Evolutionary conservation across 768 basidiomycete genomes (phyloP), one percentile per base, ranked within the genome.

Genomic region (Agaricus bisporus): DNA sequence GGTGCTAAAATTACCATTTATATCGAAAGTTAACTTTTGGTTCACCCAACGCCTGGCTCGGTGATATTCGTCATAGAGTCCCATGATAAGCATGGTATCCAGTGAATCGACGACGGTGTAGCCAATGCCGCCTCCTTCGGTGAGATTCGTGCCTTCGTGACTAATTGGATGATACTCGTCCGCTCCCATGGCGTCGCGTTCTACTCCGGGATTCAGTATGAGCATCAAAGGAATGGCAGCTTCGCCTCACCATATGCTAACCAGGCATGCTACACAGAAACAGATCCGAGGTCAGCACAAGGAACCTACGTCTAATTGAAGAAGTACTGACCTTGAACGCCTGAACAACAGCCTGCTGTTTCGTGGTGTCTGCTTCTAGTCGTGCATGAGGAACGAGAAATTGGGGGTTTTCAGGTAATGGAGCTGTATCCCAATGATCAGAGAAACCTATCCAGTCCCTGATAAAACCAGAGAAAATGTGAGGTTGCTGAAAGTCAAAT

Each of bases 151-250:
- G 4, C 95, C 95, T 25, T 68, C 70, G 46, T 76, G 76, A 49
- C 78, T 78, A 20, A 98, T 76, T 0, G 95, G 94, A 62, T 95
- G 91, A 62, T 92, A 97, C 66, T 95, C 91, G 70, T 97, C 93
- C 52, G 78, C 78, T 1, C 94, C 94, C 82, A 91, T 93, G 1
- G 94, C 94, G 65, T 97, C 84, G 43, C 82, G 72, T 70, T 93
- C 92, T 93, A 70, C 5, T 32, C 28, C 42, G 36, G 15, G 5
- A 12, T 5, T n/a, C 36, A 51, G 10, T 18, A 22, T 22, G 4
- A 37, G n/a, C n/a, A 10, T 36, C 25, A 38, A 29, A 15, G 29
- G 41, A 26, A 47, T 5, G 32, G 22, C 22, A 17, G 7, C 39
- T 62, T 73, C 49, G 38, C 17, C 38, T 39, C 56, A 91, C 90